A percentile compares a stretch with the other conserved stretches of the same genome.
Evolutionary conservation across 176 grass and related monocot species (phyloP).

Genomic region (Phragmites australis): DNA sequence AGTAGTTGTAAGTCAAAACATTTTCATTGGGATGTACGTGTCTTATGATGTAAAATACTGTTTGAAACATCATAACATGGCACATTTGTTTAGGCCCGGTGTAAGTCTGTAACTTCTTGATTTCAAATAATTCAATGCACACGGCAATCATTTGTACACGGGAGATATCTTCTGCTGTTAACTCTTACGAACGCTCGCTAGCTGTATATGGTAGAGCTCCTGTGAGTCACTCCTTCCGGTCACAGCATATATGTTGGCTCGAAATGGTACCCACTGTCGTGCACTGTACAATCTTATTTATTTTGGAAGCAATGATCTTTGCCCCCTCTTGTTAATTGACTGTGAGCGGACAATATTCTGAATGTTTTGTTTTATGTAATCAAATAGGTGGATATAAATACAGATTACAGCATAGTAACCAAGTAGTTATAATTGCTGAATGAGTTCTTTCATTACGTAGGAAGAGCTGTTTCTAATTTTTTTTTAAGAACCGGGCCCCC

Average conservation of each 20-base stretch:
- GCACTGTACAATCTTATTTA: slow-evolving; percentile 2
- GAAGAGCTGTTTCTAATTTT: too few species aligned
- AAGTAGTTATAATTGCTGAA: background rate
- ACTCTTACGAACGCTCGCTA: slow-evolving; percentile 8
- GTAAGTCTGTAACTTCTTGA: background rate
- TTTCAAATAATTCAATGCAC: slow-evolving; percentile 19
- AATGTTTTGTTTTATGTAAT: background rate
- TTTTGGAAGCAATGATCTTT: background rate
- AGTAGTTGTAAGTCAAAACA: slow-evolving; percentile 19
- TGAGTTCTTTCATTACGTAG: background rate
- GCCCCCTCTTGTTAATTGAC: background rate
- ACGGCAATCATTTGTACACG: slow-evolving; percentile 16
- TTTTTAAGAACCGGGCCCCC: too few species aligned
- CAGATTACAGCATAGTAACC: background rate
- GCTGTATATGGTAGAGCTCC: background rate
- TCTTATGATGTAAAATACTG: slow-evolving; percentile 34
- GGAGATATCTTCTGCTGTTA: background rate
- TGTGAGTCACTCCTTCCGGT: background rate
- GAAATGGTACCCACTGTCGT: background rate
- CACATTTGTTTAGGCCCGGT: background rate
- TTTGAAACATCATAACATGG: background rate
- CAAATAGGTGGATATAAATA: background rate
- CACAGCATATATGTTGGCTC: background rate
- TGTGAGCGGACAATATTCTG: background rate
- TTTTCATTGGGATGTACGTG: slow-evolving; percentile 3